Evolutionary conservation across 331 rosid genomes (phyloP), one percentile per base, ranked within the genome.

Genomic region (Acacia concinna): DNA sequence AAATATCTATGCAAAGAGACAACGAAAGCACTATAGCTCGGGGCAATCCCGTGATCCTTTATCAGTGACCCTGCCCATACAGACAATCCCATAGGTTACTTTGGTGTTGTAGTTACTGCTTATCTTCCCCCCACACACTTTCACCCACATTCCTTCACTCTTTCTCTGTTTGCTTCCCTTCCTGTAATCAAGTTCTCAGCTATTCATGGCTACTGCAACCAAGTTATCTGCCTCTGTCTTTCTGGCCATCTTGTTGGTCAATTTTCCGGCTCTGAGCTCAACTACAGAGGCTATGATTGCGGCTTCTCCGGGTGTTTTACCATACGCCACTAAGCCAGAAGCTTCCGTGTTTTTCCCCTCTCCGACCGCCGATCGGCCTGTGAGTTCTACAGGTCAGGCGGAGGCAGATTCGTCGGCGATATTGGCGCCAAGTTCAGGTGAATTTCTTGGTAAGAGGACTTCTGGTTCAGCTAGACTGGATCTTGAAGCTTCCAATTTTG

Each of bases 341-440:
- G 81, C 90, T 76, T 89, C 91, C 11, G 87, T 92, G 15, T 91
- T 93, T 69, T 93, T 83, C 43, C 94, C 91, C 65, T 74, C 86
- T 57, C 88, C 94, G n/a, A 38, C 38, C n/a, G 40, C 35, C 8
- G 77, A 81, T 17, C 40, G 51, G 79, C 85, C 91, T 21, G 44
- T 30, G 81, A 82, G 34, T 57, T 73, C 79, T 43, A 56, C 71
- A 27, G 76, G 82, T 64, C 64, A 87, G 74, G 73, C 78, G 25
- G 68, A 60, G 75, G 51, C 84, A 5, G 84, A 81, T 54, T 79
- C 89, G 69, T n/a, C 85, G 18, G 76, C 78, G 1, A 21, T 40
- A 2, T 85, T 87, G 0, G 81, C 80, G 23, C 90, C 92, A 0
- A 84, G 71, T 81, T 84, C 97, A 0, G 93, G 94, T 10, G 90